Base-by-base conservation (phyloP, 1,284 basidiomycete species). In the Dichomitus squalens region DNA sequence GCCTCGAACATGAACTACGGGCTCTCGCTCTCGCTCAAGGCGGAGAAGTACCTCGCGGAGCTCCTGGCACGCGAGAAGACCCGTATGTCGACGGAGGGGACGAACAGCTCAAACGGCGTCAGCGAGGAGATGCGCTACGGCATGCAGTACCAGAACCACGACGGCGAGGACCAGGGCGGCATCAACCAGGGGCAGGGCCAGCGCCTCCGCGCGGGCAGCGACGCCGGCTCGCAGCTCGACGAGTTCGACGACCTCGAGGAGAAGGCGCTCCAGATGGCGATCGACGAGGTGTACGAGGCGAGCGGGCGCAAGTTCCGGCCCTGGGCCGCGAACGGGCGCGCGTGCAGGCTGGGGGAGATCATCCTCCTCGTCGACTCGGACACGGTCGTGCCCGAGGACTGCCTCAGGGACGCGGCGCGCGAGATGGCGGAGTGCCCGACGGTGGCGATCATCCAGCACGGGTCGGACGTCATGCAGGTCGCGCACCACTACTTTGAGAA, bases 1-100 rank as follows among this genome's bases (percentile, higher is more conserved):
- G 92, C 91, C 0, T 88, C 86, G 0, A 95, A 95, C 73, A 91
- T 95, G 88, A 95, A 95, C 73, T 93, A 92, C 70, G 91, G 82
- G 2, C 82, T 92, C 31, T 77, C 78, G 43, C 77, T 94, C 6
- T 91, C 88, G 16, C 73, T 93, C 40, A 82, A 83, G 59, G 80
- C 91, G 66, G 92, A 95, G 73, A 84, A 85, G 68, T 83, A 91
- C 65, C 82, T 93, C 71, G 73, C 75, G 52, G 71, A 71, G 20
- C 68, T 77, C 6, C 73, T 77, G 50, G 74, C 61, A 27, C 67
- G 75, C 47, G 70, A 70, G 53, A 69, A 73, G 38, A 55, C 55
- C 55, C 53, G 9, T 29, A 16, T 23, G 35, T 35, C 20, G 39
- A 36, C 53, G 16, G 54, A 21, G 31, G 39, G 36, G 34, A 56